phyloP scores from a whole-genome alignment of 78 protist genomes.

The Monosiga brevicollis region DNA sequence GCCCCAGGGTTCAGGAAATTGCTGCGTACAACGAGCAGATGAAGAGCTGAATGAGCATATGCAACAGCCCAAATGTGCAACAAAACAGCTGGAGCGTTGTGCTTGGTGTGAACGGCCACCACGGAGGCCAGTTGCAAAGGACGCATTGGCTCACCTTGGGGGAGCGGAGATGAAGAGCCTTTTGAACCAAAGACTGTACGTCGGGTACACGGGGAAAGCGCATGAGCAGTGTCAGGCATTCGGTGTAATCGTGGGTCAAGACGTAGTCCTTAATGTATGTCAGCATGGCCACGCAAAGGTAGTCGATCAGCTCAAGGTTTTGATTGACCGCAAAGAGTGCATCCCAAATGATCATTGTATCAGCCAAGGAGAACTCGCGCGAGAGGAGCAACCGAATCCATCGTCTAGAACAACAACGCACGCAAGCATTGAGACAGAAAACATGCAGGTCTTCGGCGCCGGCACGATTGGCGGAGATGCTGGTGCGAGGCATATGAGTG shows the following conservation, averaged over 20 bases:
- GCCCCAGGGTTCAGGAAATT: too few species aligned
- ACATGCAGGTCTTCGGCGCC: too few species aligned
- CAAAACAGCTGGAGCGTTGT: too few species aligned
- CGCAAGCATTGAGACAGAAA: too few species aligned
- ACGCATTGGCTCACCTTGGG: too few species aligned
- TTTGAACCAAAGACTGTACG: background rate
- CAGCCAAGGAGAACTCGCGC: constrained; percentile 31
- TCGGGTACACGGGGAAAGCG: constrained; percentile 14
- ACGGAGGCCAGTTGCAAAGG: too few species aligned
- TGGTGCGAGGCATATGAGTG: background rate
- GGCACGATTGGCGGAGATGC: constrained; percentile 1
- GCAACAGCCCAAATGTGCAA: too few species aligned
- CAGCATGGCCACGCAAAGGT: constrained; percentile 18
- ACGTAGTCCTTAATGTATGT: background rate
- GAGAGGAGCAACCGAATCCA: constrained; percentile 35
- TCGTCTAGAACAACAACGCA: background rate
- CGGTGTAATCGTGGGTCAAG: background rate
- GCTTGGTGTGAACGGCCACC: too few species aligned
- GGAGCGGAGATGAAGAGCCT: background rate
- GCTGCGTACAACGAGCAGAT: too few species aligned
- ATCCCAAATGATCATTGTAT: constrained; percentile 27
- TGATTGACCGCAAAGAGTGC: constrained; percentile 23
- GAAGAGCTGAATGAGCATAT: too few species aligned
- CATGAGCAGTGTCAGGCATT: constrained; percentile 5
- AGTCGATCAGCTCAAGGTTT: background rate